A percentile compares a stretch with the other conserved stretches of the same genome.
These are phyloP conservation scores for Amanita molliuscula DNA, from an alignment of 768 basidiomycete species.

Conservation along the genomic window DNA sequence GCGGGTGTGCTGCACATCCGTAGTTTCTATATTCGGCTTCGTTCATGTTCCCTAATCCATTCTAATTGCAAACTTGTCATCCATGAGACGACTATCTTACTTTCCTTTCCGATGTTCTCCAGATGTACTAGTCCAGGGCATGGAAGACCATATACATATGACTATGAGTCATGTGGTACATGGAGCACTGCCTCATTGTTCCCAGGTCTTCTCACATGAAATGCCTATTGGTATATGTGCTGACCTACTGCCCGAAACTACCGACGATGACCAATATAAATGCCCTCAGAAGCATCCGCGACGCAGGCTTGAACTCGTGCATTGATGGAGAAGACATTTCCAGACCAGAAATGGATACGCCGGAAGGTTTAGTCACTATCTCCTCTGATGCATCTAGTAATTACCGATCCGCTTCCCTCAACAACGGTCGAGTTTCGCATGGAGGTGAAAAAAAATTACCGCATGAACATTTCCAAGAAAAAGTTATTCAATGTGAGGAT, in stretches of 20 bases:
- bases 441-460: too few species aligned
- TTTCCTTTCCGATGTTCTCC: background rate
- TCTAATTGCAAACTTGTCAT: background rate
- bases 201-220: background rate
- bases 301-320: background rate
- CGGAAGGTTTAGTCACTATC: slow-evolving; percentile 20
- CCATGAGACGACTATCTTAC: background rate
- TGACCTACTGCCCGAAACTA: background rate
- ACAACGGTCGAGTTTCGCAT: too few species aligned
- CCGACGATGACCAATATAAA: background rate
- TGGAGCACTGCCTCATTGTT: background rate
- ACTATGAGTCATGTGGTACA: slow-evolving; percentile 1
- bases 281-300: background rate
- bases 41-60: background rate
- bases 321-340: background rate
- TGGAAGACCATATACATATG: background rate
- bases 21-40: background rate
- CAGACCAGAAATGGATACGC: slow-evolving; percentile 19
- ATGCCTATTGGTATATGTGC: background rate
- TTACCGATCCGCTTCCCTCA: too few species aligned
- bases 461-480: too few species aligned
- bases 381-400: too few species aligned
- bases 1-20: background rate
- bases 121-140: background rate
- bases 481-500: too few species aligned